Evolutionary conservation across 2,329 filamentous ascomycete species (phyloP), one percentile per base, ranked within the genome.

Genomic region (Fusarium hainanense): DNA sequence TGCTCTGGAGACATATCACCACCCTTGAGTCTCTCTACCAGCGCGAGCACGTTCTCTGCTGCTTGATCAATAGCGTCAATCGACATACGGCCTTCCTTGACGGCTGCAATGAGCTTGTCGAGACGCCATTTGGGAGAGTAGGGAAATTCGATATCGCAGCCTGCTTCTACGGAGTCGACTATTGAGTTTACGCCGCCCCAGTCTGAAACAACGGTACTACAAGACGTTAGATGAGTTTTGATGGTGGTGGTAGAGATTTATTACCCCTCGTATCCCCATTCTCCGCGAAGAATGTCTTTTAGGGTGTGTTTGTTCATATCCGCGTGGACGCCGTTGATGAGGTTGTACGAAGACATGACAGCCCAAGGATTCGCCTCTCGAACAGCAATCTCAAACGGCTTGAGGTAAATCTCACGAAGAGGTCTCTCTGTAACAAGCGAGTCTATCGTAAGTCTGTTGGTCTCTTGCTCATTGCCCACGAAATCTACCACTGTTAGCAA

Each of bases 381-480:
- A 41, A 93, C 82, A 1, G 90, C 90, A 74, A 93, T 92, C 79
- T 93, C 90, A 68, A 93, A 93, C 0, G 91, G 91, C 47, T 89
- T 88, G n/a, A 93, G 85, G 69, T 93, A 93, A 1, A 93, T 82
- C 75, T 93, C 91, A 28, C 90, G 84, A 28, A 93, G 79, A 4
- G 90, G 84, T 37, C 90, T 83, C 71, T 93, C 90, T 28, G 87
- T 84, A 48, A 93, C 83, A 28, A 88, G 80, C 4, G 89, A 89
- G 77, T 92, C 85, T 63, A 92, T 85, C 1, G 86, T 89, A 7
- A 76, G 14, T 14, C 74, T 65, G 18, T 76, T 71, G 1, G 90
- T 92, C 77, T 93, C 91, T 75, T 92, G 88, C 76, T 93, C 91
- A 62, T 93, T 93, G n/a, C 84, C 89, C 20, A 90, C 88, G 66